Evolutionary conservation across 371 early-diverging fungal species (phyloP).

Genomic region (Mucor lusitanicus): DNA sequence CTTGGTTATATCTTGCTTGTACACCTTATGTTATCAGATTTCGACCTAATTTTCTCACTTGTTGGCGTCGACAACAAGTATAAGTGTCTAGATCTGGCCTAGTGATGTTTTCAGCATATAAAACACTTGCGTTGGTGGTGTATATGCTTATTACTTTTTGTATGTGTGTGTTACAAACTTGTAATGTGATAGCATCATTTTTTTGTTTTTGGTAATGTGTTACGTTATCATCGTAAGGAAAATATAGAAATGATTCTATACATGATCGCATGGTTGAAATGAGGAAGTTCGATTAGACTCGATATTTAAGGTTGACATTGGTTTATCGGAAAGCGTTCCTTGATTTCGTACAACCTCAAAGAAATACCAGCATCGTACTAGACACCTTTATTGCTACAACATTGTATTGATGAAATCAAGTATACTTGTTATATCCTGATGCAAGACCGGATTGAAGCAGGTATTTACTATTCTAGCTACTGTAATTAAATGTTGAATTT

Average conservation of each 20-base stretch:
- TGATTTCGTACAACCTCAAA: neutral
- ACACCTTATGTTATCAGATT: neutral
- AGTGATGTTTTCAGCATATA: neutral
- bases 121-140: no score
- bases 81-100: neutral
- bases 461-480: neutral
- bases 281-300: neutral
- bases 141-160: no score
- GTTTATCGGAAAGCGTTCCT: neutral
- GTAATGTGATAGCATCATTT: neutral
- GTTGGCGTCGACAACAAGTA: neutral
- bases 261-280: neutral
- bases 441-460: no score
- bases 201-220: neutral
- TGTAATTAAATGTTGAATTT: neutral
- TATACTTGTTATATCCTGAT: no score
- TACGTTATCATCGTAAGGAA: neutral
- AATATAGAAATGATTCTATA: neutral
- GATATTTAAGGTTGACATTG: neutral
- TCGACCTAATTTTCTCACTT: neutral
- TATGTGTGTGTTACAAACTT: neutral
- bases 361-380: no score
- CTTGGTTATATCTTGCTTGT: neutral
- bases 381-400: no score
- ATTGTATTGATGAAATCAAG: no score